phyloP scores from a whole-genome alignment of 2,329 filamentous ascomycete genomes.

The Curvularia eragrostidis region DNA sequence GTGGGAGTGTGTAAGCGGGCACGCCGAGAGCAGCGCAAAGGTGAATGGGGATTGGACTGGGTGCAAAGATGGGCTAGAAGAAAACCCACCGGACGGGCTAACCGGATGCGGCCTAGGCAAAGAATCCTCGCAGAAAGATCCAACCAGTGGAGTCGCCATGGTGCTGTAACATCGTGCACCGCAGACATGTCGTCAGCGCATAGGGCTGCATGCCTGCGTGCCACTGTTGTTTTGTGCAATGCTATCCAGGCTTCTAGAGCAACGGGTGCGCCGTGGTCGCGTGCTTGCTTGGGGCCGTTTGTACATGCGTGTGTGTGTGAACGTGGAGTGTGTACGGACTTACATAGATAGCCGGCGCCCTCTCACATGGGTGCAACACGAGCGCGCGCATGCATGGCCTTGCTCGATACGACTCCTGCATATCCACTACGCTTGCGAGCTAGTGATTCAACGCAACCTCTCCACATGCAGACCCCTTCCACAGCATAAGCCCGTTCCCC shows the following conservation, averaged over 20 bases:
- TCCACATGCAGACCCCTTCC: slow-evolving; percentile 16
- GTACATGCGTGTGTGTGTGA: no score
- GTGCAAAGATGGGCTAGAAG: slow-evolving; percentile 10
- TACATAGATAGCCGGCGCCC: no score
- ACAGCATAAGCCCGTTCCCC: slow-evolving; percentile 5
- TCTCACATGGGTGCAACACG: slow-evolving; percentile 7
- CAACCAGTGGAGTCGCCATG: slow-evolving; percentile 8
- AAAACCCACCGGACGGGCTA: slow-evolving; percentile 7
- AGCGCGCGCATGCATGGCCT: slow-evolving; percentile 7
- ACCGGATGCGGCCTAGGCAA: not conserved
- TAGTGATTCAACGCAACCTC: slow-evolving; percentile 18
- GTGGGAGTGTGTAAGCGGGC: slow-evolving; percentile 4
- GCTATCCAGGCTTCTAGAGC: not conserved
- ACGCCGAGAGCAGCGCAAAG: not conserved
- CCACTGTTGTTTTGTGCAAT: not conserved
- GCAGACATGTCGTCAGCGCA: slow-evolving; percentile 5
- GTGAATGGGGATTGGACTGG: slow-evolving; percentile 2
- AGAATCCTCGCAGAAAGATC: slow-evolving; percentile 5
- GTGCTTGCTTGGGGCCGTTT: not conserved
- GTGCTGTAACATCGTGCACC: slow-evolving; percentile 9
- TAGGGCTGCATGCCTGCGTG: slow-evolving; percentile 16
- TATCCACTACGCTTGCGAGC: slow-evolving; percentile 17
- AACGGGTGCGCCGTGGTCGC: not conserved
- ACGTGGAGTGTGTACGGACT: no score
- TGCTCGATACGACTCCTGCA: slow-evolving; percentile 13